Evolutionary conservation across 495 filamentous ascomycete species (phyloP).

Genomic region (Hypomontagnella submonticulosa): DNA sequence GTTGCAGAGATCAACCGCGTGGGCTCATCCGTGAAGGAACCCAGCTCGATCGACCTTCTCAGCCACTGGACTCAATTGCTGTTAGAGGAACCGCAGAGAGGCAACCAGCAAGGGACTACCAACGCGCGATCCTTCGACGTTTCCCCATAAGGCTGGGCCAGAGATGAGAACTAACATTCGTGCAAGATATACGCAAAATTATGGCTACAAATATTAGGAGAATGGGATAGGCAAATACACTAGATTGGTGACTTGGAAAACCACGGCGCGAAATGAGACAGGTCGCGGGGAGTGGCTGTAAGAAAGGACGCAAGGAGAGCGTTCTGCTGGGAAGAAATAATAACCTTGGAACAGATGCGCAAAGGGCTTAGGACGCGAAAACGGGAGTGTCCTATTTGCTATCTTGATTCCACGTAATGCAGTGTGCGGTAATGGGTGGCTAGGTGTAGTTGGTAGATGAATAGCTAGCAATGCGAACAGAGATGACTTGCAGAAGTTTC

Average conservation of each 20-base stretch:
- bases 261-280: slow-evolving; percentile 32
- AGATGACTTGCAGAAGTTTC: slow-evolving; percentile 37
- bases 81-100: slow-evolving; percentile 6
- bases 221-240: slow-evolving; percentile 9
- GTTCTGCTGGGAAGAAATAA: slow-evolving; percentile 21
- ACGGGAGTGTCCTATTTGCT: slow-evolving; percentile 13
- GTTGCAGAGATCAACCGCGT: slow-evolving; percentile 25
- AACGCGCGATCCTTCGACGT: slow-evolving; percentile 12
- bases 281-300: slow-evolving; percentile 28
- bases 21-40: slow-evolving; percentile 32
- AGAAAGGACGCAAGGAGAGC: slow-evolving; percentile 12
- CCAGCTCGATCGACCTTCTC: slow-evolving; percentile 25
- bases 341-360: slow-evolving; percentile 6
- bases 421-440: slow-evolving; percentile 22
- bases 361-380: no score
- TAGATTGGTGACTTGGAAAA: slow-evolving; percentile 7
- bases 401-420: slow-evolving; percentile 21
- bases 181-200: background rate
- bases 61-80: slow-evolving; percentile 28
- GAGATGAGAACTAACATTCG: slow-evolving; percentile 2
- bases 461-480: slow-evolving; percentile 36
- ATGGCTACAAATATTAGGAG: slow-evolving; percentile 6
- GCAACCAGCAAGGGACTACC: slow-evolving; percentile 9
- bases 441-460: slow-evolving; percentile 12
- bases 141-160: slow-evolving; percentile 11